Conservation (phyloP, 345 rosid genomes). For the Arabis alpina region DNA sequence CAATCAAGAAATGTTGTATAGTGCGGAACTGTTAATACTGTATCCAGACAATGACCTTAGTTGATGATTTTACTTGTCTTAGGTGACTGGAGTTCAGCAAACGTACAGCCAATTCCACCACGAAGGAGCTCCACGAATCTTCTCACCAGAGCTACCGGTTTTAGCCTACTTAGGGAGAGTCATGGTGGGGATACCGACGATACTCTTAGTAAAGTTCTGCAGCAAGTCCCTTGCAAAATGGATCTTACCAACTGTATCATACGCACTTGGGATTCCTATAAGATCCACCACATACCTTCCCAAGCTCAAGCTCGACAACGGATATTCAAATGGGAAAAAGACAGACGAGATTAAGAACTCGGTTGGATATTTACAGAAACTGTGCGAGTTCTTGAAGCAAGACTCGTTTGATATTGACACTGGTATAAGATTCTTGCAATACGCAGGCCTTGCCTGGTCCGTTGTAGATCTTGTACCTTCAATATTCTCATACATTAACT, state of each 20-base stretch:
- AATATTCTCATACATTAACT: slow-evolving; percentile 54
- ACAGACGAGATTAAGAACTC: slow-evolving; percentile 51
- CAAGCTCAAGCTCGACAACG: slow-evolving; percentile 48
- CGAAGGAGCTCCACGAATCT: slow-evolving; percentile 64
- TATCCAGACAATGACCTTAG: slow-evolving; percentile 1
- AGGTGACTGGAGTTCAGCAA: slow-evolving; percentile 88
- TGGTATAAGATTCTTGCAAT: slow-evolving; percentile 84
- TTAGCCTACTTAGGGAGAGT: slow-evolving; percentile 64
- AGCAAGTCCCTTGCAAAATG: slow-evolving; percentile 91
- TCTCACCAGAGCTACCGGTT: slow-evolving; percentile 55
- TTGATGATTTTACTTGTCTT: slow-evolving; percentile 13
- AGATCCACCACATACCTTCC: slow-evolving; percentile 74
- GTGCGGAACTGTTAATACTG: not conserved
- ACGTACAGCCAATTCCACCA: slow-evolving; percentile 94
- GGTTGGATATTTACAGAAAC: slow-evolving; percentile 58
- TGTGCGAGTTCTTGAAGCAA: slow-evolving; percentile 51
- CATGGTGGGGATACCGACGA: slow-evolving; percentile 82
- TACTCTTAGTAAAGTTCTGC: slow-evolving; percentile 83
- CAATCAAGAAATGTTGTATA: slow-evolving; percentile 4
- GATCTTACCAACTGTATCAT: slow-evolving; percentile 76
- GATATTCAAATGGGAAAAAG: slow-evolving; percentile 49
- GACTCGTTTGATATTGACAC: slow-evolving; percentile 78
- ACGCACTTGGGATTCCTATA: slow-evolving; percentile 75
- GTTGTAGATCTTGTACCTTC: slow-evolving; percentile 95
- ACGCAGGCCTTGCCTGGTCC: slow-evolving; percentile 97